A percentile compares a stretch with the other conserved stretches of the same genome.
phyloP scores from a whole-genome alignment of 345 rosid species.

The Melaleuca alternifolia region DNA sequence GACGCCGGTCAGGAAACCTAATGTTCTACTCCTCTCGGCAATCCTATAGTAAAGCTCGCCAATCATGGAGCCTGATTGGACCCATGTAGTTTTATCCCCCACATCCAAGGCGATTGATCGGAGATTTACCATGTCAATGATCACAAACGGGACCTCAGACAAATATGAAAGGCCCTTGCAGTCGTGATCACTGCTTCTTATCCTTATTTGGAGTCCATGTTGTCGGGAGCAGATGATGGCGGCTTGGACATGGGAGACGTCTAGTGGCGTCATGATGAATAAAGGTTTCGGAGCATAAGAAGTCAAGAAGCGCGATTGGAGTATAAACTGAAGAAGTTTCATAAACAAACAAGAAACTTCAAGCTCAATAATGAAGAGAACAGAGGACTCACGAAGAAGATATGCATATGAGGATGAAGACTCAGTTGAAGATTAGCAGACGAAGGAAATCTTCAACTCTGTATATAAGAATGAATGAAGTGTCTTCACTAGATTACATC shows the following conservation, averaged over 20 bases:
- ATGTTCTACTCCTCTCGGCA: background rate
- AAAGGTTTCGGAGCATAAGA: constrained; percentile 11
- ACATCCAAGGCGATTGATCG: background rate
- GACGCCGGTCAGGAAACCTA: background rate
- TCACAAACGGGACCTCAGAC: background rate
- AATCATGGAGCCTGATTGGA: background rate
- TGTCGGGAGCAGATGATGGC: constrained; percentile 18
- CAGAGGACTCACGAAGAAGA: too few relatives aligned
- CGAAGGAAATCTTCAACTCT: too few relatives aligned
- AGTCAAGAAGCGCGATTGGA: constrained; percentile 4
- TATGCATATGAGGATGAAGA: too few relatives aligned
- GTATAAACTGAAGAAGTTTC: too few relatives aligned
- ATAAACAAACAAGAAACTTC: too few relatives aligned
- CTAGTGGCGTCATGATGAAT: constrained; percentile 18
- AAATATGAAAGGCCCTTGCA: background rate
- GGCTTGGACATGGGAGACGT: constrained; percentile 25
- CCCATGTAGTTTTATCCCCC: background rate
- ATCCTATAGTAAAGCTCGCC: constrained; percentile 5
- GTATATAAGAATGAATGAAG: too few relatives aligned
- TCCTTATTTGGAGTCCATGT: background rate
- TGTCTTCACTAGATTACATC: too few relatives aligned
- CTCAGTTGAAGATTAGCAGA: too few relatives aligned
- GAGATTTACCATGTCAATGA: background rate
- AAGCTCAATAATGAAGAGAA: too few relatives aligned
- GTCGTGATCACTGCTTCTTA: background rate